Evolutionary conservation across 75 land plant species (phyloP), one percentile per base, ranked within the genome.

Genomic region (Chamaecyparis obtusa): DNA sequence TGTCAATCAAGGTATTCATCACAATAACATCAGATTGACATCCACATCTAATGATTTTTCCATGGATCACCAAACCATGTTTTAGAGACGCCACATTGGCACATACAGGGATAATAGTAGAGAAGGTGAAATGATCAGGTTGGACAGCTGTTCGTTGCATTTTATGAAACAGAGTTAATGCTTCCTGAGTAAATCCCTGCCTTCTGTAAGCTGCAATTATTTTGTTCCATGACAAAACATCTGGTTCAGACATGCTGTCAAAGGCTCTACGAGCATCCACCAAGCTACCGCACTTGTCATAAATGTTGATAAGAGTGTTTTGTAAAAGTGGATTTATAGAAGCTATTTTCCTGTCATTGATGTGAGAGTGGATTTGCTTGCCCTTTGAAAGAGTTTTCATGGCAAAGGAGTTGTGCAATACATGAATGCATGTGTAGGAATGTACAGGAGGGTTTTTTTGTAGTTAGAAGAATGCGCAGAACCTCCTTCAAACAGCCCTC

Each of bases 231-330:
- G 94, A 90, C 35, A 85, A 51, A 10, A 83, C 67, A 76, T 86
- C 91, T 82, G 90, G 91, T 7, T 44, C n/a, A 1, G 85, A 86
- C 89, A 92, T 89, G 79, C 89, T 88, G 60, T 90, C 89, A 64
- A 94, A 92, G 84, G 91, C 49, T 10, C 86, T 87, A 33, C 56
- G 67, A 3, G 84, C 84, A 30, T 88, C 87, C 1, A 13, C 46
- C 74, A 88, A 87, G 11, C 69, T 27, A 11, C 85, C 90, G 44
- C 88, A 92, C 48, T 87, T 90, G 51, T 27, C 78, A 71, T 94
- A 94, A 88, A 93, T 85, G n/a, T 83, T 67, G 75, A 93, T 80
- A 10, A 93, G 33, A 32, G 90, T 86, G 83, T 90, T 93, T 16
- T 86, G 48, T 17, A 93, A 56, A 51, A 93, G 74, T 13, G 80